Evolutionary conservation across 2,329 filamentous ascomycete species (phyloP).

Genomic region (Diaporthe capsici): DNA sequence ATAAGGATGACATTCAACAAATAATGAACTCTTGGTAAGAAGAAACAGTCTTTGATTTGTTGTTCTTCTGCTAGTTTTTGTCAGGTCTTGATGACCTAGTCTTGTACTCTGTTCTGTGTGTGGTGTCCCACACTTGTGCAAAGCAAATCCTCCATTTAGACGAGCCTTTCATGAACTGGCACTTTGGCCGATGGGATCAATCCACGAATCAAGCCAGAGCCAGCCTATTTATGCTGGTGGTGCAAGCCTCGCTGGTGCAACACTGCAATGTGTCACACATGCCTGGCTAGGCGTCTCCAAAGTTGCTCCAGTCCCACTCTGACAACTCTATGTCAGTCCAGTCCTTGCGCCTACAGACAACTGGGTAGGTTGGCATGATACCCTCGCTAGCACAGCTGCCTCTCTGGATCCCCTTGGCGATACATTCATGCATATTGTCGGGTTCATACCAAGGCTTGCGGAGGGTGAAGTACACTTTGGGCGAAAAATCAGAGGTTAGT

Average conservation of each 20-base stretch:
- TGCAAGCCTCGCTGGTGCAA: not conserved
- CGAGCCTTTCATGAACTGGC: not conserved
- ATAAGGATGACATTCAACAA: not conserved
- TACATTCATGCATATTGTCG: not conserved
- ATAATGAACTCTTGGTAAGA: not conserved
- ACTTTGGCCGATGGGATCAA: not conserved
- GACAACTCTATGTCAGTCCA: not conserved
- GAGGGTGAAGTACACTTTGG: conserved; percentile 5
- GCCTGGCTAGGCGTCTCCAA: not conserved
- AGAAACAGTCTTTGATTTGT: not conserved
- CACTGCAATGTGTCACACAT: not conserved
- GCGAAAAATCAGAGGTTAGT: not conserved
- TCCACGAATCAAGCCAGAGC: not conserved
- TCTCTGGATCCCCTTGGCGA: conserved; percentile 4
- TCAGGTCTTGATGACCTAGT: not conserved
- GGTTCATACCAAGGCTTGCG: not conserved
- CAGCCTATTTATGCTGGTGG: not conserved
- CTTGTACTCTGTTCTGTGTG: not conserved
- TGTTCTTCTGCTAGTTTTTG: not conserved
- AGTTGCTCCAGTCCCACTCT: not conserved
- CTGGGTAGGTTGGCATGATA: not conserved
- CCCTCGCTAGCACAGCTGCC: not conserved
- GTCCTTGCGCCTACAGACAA: not conserved
- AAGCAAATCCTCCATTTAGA: not conserved
- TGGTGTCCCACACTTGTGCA: not conserved